Conservation (phyloP, 108 stramenopile species). For the Conticribra weissflogii region DNA sequence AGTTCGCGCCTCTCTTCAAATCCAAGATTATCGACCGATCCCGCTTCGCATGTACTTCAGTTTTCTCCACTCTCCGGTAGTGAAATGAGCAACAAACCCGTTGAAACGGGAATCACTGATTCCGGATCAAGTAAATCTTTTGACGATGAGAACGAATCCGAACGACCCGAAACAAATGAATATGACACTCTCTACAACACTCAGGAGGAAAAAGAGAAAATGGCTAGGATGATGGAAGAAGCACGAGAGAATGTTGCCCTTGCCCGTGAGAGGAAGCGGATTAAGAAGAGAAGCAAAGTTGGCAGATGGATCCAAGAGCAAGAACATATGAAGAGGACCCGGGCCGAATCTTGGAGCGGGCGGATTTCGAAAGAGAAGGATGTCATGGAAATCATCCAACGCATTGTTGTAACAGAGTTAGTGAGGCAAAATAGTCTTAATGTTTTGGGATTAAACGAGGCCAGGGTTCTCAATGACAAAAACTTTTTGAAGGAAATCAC, state of each 20-base stretch:
- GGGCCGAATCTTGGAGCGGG: slow-evolving; percentile 33
- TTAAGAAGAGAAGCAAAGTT: slow-evolving; percentile 29
- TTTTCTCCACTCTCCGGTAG: too few species aligned
- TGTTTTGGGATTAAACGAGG: slow-evolving; percentile 14
- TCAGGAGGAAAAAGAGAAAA: slow-evolving; percentile 16
- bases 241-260: slow-evolving; percentile 22
- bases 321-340: slow-evolving; percentile 21
- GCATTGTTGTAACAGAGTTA: slow-evolving; percentile 40
- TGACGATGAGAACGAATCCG: too few species aligned
- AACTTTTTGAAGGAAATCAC: too few species aligned
- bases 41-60: too few species aligned
- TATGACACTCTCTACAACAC: slow-evolving; percentile 4
- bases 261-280: slow-evolving; percentile 26
- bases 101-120: too few species aligned
- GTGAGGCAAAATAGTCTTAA: slow-evolving; percentile 28
- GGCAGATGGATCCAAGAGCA: slow-evolving; percentile 28
- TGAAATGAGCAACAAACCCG: too few species aligned
- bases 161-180: too few species aligned
- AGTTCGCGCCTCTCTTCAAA: too few species aligned
- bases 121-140: too few species aligned
- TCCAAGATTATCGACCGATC: too few species aligned
- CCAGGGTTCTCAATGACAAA: too few species aligned
- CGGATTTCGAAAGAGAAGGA: slow-evolving; percentile 24
- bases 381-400: slow-evolving; percentile 20
- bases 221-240: slow-evolving; percentile 22